Percentiles rank a stretch among this genome's conserved stretches.
Conservation (phyloP, 108 stramenopile species). For the Cyclotella sp. region DNA sequence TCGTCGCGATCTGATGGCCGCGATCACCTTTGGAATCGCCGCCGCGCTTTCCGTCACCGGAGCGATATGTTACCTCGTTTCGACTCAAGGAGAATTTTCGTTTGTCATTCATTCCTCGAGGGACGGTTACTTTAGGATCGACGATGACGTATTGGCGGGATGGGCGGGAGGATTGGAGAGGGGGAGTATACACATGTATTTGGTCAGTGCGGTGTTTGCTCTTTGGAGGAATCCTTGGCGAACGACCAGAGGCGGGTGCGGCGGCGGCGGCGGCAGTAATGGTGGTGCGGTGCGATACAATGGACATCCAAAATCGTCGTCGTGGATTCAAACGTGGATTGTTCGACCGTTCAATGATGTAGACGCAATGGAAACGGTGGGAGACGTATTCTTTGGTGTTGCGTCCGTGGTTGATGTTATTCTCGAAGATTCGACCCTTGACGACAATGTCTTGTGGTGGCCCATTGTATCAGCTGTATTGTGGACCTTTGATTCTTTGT, state of each 20-base stretch:
- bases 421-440: slow-evolving; percentile 29
- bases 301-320: background rate
- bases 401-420: slow-evolving; percentile 45
- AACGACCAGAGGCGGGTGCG: background rate
- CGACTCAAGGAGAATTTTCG: slow-evolving; percentile 5
- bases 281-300: background rate
- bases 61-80: slow-evolving; percentile 16
- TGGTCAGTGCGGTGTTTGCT: slow-evolving; percentile 44
- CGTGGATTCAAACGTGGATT: slow-evolving; percentile 10
- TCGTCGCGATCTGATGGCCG: slow-evolving; percentile 35
- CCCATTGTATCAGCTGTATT: slow-evolving; percentile 32
- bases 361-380: slow-evolving; percentile 35
- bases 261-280: background rate
- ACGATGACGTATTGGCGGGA: background rate
- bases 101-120: slow-evolving; percentile 6
- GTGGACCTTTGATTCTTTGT: slow-evolving; percentile 45
- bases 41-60: slow-evolving; percentile 25
- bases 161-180: slow-evolving; percentile 26
- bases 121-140: background rate
- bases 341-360: slow-evolving; percentile 26
- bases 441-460: slow-evolving; percentile 47
- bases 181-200: slow-evolving; percentile 42
- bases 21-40: slow-evolving; percentile 31
- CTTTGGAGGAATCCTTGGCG: slow-evolving; percentile 30
- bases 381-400: slow-evolving; percentile 40